Percentiles rank a stretch among this genome's conserved stretches.
phyloP scores from a whole-genome alignment of 2,329 filamentous ascomycete species.

The Scedosporium boydii region DNA sequence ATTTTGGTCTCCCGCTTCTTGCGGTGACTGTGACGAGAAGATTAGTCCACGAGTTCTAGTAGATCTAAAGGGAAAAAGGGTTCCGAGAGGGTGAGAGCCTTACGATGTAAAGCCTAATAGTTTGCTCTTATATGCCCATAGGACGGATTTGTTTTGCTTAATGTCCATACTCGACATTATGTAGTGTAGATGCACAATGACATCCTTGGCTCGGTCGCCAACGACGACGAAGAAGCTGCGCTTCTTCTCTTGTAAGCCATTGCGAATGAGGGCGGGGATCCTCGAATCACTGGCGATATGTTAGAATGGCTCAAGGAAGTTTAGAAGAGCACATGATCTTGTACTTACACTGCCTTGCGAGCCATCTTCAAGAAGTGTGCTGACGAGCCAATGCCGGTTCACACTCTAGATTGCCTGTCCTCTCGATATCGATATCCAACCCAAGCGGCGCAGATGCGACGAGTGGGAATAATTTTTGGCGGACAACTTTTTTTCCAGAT shows the following conservation, averaged over 20 bases:
- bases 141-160: constrained; percentile 81
- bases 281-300: constrained; percentile 61
- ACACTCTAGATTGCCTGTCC: neutral
- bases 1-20: constrained; percentile 98
- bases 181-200: constrained; percentile 87
- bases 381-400: neutral
- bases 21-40: constrained; percentile 54
- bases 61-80: neutral
- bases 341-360: constrained; percentile 5
- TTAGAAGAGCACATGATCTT: neutral
- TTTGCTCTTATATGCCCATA: constrained; percentile 99
- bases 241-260: constrained; percentile 92
- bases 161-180: constrained; percentile 86
- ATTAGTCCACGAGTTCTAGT: neutral
- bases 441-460: neutral
- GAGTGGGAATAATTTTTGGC: neutral
- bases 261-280: constrained; percentile 82
- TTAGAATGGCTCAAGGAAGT: neutral
- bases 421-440: neutral
- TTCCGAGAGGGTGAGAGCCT: constrained; percentile 31
- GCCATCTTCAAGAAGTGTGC: neutral
- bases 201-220: constrained; percentile 88
- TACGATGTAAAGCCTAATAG: constrained; percentile 70
- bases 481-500: constrained; percentile 4
- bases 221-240: constrained; percentile 96